Base-by-base conservation (phyloP, 768 basidiomycete genomes). In the Psilocybe azurescens region DNA sequence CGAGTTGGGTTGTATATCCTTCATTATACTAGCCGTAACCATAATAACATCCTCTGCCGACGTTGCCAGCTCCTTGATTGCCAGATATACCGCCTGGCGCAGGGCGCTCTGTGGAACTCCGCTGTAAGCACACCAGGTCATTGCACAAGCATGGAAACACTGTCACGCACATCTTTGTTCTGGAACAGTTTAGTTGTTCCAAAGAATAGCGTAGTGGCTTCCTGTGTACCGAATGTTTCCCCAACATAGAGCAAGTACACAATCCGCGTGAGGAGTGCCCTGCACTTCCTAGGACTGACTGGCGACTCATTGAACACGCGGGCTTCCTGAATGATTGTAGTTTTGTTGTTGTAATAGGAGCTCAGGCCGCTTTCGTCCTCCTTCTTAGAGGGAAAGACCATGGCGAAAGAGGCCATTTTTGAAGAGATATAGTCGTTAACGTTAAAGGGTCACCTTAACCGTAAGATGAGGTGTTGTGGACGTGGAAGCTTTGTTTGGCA, bases 11-110 rank as follows among this genome's bases (percentile, higher is more conserved):
- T 99, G 97, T 95, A 99, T 99, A 72, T 99, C 97, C 81, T 99
- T 99, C 96, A 97, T 97, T 75, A 99, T 98, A 71, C 95, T 97
- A 75, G 90, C 93, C 9, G 97, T 99, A 64, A 98, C 96, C 95
- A 99, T 99, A 69, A 99, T 97, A 30, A 99, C 95, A 81, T 99
- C 97, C 76, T 99, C 95, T 14, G 97, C 94, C n/a, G 91, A 90
- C 38, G 86, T 89, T 30, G 95, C 91, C 10, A 99, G 85, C 76
- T 99, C 97, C 81, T 99, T 99, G 81, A 99, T 98, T 55, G 97
- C 93, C 62, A 99, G 84, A 79, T 99, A 99, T 28, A 99, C 96
- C 81, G 95, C 96, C 77, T 99, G 97, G 60, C 97, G 89, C 64
- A 99, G 82, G 9, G 96, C 96, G 70, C 90, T 90, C 96, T 98